Evolutionary conservation across 2,329 filamentous ascomycete species (phyloP).

Genomic region (Hortaea werneckii): DNA sequence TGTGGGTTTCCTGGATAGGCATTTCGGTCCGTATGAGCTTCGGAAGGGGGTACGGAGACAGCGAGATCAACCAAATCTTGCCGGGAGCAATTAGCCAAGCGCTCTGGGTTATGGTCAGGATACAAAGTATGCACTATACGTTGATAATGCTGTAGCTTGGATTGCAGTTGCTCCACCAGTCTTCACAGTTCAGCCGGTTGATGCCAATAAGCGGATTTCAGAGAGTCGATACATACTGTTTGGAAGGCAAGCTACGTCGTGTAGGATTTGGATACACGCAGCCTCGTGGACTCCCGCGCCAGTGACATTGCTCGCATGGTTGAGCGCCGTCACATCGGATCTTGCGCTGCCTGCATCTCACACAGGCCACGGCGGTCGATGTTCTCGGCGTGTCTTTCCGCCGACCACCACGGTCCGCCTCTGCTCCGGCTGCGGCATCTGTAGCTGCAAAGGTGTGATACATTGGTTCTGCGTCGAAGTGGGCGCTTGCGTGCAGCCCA

Average conservation of each 20-base stretch:
- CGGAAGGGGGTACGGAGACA: constrained; percentile 31
- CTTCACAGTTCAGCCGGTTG: constrained; percentile 31
- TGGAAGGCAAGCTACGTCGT: constrained; percentile 64
- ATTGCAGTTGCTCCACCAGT: constrained; percentile 45
- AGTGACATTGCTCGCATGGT: constrained; percentile 73
- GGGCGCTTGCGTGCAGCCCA: too few species aligned
- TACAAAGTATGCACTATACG: constrained; percentile 34
- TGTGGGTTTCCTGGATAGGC: constrained; percentile 9
- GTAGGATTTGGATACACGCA: constrained; percentile 76
- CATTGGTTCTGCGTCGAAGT: constrained; percentile 23
- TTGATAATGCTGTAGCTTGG: constrained; percentile 38
- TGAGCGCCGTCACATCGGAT: constrained; percentile 76
- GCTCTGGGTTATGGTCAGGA: constrained; percentile 32
- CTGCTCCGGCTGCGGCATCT: constrained; percentile 22
- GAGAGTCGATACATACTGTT: constrained; percentile 49
- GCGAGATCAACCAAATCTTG: constrained; percentile 38
- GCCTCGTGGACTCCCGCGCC: constrained; percentile 63
- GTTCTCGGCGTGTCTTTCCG: constrained; percentile 31
- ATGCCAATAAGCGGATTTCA: background rate
- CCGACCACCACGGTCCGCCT: constrained; percentile 27
- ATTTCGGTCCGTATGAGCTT: constrained; percentile 40
- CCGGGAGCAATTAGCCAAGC: constrained; percentile 29
- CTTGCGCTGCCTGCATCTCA: constrained; percentile 69
- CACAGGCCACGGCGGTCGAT: constrained; percentile 52
- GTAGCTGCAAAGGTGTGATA: constrained; percentile 36